A percentile compares a stretch with the other conserved stretches of the same genome.
Evolutionary conservation across 1,284 basidiomycete genomes (phyloP).

Genomic region (Heliocybe sulcata): DNA sequence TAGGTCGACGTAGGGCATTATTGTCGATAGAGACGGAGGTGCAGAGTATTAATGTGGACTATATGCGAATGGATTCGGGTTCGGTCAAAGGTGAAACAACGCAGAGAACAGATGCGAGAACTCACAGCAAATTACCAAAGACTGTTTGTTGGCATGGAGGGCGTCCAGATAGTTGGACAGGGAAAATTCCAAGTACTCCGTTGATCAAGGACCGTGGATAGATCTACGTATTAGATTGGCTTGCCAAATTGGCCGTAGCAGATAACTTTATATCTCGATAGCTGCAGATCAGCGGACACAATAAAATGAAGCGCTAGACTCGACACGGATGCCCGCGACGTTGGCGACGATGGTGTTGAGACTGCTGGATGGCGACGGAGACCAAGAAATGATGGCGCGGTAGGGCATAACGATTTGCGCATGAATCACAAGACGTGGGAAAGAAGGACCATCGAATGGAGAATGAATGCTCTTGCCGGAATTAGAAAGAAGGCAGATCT

Average conservation of each 20-base stretch:
- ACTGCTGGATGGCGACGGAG: neutral
- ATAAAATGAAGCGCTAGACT: too few species aligned
- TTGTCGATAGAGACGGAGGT: neutral
- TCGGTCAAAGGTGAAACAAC: too few species aligned
- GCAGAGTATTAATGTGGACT: too few species aligned
- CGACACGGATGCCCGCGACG: neutral
- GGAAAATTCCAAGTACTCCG: neutral
- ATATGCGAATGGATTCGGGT: too few species aligned
- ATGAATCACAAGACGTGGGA: neutral
- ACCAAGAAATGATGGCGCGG: too few species aligned
- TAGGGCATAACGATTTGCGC: neutral
- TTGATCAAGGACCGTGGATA: neutral
- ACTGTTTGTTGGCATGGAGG: neutral
- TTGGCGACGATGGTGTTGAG: neutral
- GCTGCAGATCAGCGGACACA: neutral
- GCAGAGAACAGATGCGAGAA: neutral
- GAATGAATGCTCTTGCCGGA: neutral
- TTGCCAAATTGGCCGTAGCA: neutral
- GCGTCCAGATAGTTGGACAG: neutral
- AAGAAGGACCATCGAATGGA: neutral
- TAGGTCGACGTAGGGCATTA: conserved; percentile 69
- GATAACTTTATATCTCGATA: neutral
- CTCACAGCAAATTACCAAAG: neutral
- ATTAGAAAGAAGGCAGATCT: neutral
- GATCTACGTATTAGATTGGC: neutral